Conservation (phyloP, 2,329 filamentous ascomycete species). For the Monilinia fructigena region DNA sequence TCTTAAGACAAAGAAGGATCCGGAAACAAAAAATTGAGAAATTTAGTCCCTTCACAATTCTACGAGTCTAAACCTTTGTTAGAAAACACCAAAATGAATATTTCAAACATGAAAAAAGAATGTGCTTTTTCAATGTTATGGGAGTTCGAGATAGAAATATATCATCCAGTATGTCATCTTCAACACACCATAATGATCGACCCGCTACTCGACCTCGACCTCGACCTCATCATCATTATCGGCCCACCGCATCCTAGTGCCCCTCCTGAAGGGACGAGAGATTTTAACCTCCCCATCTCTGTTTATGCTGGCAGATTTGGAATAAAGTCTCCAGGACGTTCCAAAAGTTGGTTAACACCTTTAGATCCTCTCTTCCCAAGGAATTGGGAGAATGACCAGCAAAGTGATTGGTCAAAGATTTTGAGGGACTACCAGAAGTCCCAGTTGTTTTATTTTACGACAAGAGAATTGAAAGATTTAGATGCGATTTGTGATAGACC, state of each 20-base stretch:
- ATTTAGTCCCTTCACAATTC: background rate
- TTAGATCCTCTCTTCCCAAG: background rate
- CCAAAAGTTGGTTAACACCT: constrained; percentile 7
- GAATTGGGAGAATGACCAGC: background rate
- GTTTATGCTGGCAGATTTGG: background rate
- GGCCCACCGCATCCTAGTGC: background rate
- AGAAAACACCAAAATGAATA: background rate
- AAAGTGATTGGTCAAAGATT: background rate
- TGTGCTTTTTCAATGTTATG: background rate
- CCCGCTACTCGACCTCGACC: background rate
- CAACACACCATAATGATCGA: background rate
- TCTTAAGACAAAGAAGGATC: background rate
- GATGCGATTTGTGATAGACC: constrained; percentile 8
- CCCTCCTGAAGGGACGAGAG: background rate
- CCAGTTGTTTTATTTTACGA: background rate
- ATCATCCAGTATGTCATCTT: background rate
- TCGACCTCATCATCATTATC: background rate
- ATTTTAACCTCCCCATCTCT: background rate
- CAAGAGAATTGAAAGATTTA: constrained; percentile 16
- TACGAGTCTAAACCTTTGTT: background rate
- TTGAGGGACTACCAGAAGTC: background rate
- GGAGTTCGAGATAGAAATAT: background rate
- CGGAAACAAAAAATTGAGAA: background rate
- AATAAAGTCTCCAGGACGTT: background rate
- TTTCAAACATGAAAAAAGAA: background rate